Evolutionary conservation across 352 stramenopile species (phyloP).

Genomic region (Phytophthora foliorum): DNA sequence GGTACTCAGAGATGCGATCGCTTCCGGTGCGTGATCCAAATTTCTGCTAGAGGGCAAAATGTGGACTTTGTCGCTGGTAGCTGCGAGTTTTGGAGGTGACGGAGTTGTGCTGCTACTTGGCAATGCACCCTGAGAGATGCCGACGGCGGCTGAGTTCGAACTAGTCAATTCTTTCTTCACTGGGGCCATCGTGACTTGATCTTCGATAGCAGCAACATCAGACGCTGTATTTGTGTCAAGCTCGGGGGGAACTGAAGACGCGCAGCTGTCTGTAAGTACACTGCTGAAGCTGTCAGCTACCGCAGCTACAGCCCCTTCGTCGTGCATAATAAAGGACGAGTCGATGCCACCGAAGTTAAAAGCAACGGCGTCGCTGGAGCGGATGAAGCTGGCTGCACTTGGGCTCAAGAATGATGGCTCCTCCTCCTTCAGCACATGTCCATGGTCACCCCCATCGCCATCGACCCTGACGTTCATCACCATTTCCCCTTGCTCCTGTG

Average conservation of each 20-base stretch:
- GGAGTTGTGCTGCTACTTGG: not conserved
- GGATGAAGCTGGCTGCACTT: constrained; percentile 28
- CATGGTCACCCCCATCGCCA: not conserved
- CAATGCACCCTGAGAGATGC: not conserved
- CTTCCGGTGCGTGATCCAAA: not conserved
- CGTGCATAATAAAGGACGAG: constrained; percentile 27
- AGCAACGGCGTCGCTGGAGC: constrained; percentile 14
- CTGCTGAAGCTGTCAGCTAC: constrained; percentile 19
- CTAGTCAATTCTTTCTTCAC: not conserved
- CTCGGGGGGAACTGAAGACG: not conserved
- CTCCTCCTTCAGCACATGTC: constrained; percentile 1
- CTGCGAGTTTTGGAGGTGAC: not conserved
- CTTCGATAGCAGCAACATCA: not conserved
- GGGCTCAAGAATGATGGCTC: constrained; percentile 22
- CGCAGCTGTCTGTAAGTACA: constrained; percentile 19
- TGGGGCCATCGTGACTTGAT: not conserved
- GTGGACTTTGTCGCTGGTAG: not conserved
- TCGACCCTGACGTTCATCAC: not conserved
- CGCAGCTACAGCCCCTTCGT: not conserved
- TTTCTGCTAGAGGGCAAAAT: not conserved
- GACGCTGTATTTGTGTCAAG: not conserved
- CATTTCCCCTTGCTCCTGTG: not conserved
- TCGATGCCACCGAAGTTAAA: constrained; percentile 16
- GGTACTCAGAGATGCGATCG: not conserved
- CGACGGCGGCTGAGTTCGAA: not conserved